phyloP scores from a whole-genome alignment of 768 basidiomycete genomes.

The Tremella yokohamensis region DNA sequence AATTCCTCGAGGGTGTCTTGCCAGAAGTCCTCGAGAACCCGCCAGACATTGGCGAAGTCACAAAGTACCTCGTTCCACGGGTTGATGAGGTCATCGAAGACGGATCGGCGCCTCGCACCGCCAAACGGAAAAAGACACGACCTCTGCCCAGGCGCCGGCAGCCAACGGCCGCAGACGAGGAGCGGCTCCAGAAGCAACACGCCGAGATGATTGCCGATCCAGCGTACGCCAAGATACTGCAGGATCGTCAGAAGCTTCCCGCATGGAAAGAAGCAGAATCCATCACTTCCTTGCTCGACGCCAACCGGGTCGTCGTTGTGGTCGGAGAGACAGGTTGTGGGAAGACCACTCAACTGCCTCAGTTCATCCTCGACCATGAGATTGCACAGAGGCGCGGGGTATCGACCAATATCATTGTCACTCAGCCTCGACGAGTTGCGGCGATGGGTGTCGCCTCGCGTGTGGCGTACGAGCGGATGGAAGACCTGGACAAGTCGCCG shows the following conservation, averaged over 20 bases:
- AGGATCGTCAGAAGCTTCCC: constrained; percentile 63
- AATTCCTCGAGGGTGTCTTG: constrained; percentile 69
- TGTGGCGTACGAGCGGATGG: constrained; percentile 68
- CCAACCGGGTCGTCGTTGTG: constrained; percentile 69
- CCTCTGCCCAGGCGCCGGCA: constrained; percentile 27
- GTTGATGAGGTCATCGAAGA: constrained; percentile 20
- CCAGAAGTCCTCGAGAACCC: constrained; percentile 61
- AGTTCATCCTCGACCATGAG: constrained; percentile 81
- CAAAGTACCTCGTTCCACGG: constrained; percentile 59
- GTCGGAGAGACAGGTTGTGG: constrained; percentile 86
- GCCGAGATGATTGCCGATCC: constrained; percentile 54
- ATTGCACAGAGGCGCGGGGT: constrained; percentile 64
- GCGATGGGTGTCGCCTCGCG: constrained; percentile 84
- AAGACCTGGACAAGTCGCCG: constrained; percentile 58
- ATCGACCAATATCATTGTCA: constrained; percentile 70
- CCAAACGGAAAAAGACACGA: constrained; percentile 17
- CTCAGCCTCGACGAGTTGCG: constrained; percentile 83
- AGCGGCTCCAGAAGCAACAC: constrained; percentile 54
- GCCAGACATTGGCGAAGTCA: constrained; percentile 67
- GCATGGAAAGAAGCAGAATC: constrained; percentile 66
- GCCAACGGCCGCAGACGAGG: constrained; percentile 39
- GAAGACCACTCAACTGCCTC: constrained; percentile 70
- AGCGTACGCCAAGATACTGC: constrained; percentile 61
- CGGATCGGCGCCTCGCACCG: not conserved
- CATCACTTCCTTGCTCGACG: constrained; percentile 62